phyloP scores from a whole-genome alignment of 2,329 filamentous ascomycete species.

The Trichoderma sp. region DNA sequence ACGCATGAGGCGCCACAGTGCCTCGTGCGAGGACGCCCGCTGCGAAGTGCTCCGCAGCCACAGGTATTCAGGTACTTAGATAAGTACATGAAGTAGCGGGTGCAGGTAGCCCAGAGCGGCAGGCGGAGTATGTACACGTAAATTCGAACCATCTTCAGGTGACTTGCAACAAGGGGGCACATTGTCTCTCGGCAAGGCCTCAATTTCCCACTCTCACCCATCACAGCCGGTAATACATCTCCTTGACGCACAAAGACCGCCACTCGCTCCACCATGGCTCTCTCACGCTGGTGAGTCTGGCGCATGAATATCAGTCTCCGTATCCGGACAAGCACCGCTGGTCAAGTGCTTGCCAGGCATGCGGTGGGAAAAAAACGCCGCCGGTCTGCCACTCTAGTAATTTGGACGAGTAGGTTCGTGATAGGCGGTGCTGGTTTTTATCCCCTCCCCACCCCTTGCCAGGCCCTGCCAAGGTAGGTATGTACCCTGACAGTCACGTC shows the following conservation, averaged over 20 bases:
- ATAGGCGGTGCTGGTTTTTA: too few species aligned
- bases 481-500: background rate
- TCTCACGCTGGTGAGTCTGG: too few species aligned
- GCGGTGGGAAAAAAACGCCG: too few species aligned
- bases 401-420: too few species aligned
- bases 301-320: too few species aligned
- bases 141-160: slow-evolving; percentile 27
- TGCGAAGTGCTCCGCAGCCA: background rate
- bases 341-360: too few species aligned
- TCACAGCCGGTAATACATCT: background rate
- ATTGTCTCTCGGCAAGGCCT: slow-evolving; percentile 18
- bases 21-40: background rate
- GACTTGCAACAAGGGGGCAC: slow-evolving; percentile 24
- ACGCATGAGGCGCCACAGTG: slow-evolving; percentile 7
- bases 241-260: background rate
- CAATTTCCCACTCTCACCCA: background rate
- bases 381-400: too few species aligned
- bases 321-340: too few species aligned
- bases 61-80: background rate
- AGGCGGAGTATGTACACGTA: background rate
- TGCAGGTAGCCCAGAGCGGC: slow-evolving; percentile 15
- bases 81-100: background rate
- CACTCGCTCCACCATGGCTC: slow-evolving; percentile 15
- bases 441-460: too few species aligned
- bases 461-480: too few species aligned